Percentiles rank a stretch among this genome's conserved stretches.
These are phyloP conservation scores for Scenedesmus sp. DNA, from an alignment of 163 green algal species.

Conservation along the genomic window DNA sequence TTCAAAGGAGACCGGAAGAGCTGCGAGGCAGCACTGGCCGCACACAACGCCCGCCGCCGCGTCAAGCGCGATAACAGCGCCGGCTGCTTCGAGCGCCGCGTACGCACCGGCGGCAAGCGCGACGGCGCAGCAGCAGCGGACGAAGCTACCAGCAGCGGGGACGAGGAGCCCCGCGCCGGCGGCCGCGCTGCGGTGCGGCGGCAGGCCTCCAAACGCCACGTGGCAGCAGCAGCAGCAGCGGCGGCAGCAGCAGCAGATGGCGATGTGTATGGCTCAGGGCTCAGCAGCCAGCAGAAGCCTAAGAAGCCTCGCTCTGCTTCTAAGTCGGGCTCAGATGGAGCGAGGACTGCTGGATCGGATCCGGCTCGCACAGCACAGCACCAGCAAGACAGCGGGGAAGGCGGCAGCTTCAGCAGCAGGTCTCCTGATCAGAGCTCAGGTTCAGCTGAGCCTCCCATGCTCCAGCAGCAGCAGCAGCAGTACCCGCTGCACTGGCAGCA, in stretches of 20 bases:
- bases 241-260: not conserved
- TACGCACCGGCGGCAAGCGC: not conserved
- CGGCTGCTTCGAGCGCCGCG: not conserved
- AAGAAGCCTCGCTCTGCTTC: not conserved
- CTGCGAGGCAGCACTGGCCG: conserved; percentile 13
- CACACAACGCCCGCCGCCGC: conserved; percentile 33
- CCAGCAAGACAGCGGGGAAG: no score
- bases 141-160: not conserved
- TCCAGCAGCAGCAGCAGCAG: not conserved
- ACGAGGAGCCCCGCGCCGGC: not conserved
- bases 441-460: not conserved
- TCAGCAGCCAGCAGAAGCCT: not conserved
- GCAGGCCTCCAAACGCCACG: not conserved
- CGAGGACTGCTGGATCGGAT: not conserved
- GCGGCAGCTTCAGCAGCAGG: not conserved
- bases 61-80: not conserved
- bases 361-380: no score
- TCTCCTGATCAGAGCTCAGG: not conserved
- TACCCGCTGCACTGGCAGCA: not conserved
- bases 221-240: not conserved
- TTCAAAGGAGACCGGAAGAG: conserved; percentile 59
- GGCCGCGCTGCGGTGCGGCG: not conserved
- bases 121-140: not conserved
- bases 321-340: not conserved
- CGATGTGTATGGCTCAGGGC: not conserved